Conservation (phyloP, 192 early-diverging fungal genomes). For the Funneliformis geosporum region DNA sequence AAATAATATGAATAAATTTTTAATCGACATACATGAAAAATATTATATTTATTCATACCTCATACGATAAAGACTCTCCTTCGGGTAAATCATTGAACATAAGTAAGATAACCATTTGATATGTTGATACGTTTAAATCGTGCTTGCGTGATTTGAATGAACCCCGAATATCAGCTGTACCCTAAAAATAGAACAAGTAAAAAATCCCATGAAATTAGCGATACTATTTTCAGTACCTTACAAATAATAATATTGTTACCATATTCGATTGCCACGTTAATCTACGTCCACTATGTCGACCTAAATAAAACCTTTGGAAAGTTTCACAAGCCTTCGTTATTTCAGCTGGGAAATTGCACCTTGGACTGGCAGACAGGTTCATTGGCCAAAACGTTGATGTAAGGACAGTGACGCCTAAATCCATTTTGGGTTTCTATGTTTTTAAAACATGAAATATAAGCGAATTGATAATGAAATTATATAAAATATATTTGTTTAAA, state of each 20-base stretch:
- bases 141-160: slow-evolving; percentile 70
- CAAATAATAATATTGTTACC: slow-evolving; percentile 41
- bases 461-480: background rate
- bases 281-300: slow-evolving; percentile 82
- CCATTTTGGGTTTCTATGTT: slow-evolving; percentile 43
- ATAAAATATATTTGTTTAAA: background rate
- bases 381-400: slow-evolving; percentile 72
- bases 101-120: slow-evolving; percentile 70
- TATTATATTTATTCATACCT: slow-evolving; percentile 24
- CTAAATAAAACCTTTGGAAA: slow-evolving; percentile 83
- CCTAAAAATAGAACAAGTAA: slow-evolving; percentile 41
- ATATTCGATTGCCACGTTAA: slow-evolving; percentile 85
- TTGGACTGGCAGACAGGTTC: slow-evolving; percentile 49
- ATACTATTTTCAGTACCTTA: background rate
- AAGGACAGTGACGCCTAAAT: slow-evolving; percentile 55
- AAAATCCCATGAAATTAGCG: slow-evolving; percentile 5
- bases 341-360: slow-evolving; percentile 51
- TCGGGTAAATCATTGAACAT: slow-evolving; percentile 71
- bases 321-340: slow-evolving; percentile 48
- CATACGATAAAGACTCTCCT: slow-evolving; percentile 38
- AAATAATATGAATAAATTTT: background rate
- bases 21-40: background rate
- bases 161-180: slow-evolving; percentile 84
- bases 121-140: slow-evolving; percentile 74
- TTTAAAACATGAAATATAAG: background rate